A percentile compares a stretch with the other conserved stretches of the same genome.
Evolutionary conservation across 805 yeast genomes (phyloP).

Genomic region (Schizosaccharomyces osmophilus): DNA sequence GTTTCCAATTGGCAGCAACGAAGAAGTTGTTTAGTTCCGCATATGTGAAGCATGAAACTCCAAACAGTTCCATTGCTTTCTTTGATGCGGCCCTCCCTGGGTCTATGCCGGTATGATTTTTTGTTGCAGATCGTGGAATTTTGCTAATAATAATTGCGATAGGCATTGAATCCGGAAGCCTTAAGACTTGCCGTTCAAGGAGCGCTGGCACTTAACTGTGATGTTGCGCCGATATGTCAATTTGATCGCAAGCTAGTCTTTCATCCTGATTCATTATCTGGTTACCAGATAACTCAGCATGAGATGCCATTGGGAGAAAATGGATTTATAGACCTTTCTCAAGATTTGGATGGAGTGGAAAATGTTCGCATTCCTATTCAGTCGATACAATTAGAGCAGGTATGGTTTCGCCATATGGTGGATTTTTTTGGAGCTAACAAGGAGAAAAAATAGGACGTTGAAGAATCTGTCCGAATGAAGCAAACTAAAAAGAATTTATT

Average conservation of each 20-base stretch:
- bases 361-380: constrained; percentile 26
- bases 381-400: constrained; percentile 74
- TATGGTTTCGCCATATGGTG: constrained; percentile 17
- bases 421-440: not conserved
- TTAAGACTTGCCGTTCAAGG: constrained; percentile 44
- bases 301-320: constrained; percentile 15
- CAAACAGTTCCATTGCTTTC: constrained; percentile 27
- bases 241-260: constrained; percentile 92
- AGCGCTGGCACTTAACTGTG: constrained; percentile 42
- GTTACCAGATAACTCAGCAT: constrained; percentile 86
- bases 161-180: constrained; percentile 41
- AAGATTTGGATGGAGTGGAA: constrained; percentile 23
- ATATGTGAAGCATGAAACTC: constrained; percentile 20
- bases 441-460: constrained; percentile 3
- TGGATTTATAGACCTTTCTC: not conserved
- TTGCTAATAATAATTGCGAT: no score
- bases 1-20: constrained; percentile 58
- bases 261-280: constrained; percentile 87
- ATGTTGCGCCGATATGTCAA: constrained; percentile 29
- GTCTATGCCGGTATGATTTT: constrained; percentile 38
- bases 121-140: no score
- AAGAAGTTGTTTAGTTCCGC: constrained; percentile 48
- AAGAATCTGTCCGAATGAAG: constrained; percentile 6
- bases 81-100: constrained; percentile 84
- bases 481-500: constrained; percentile 19